A percentile compares a stretch with the other conserved stretches of the same genome.
phyloP scores from a whole-genome alignment of 2,329 filamentous ascomycete genomes.

The Spiromastix sp. region DNA sequence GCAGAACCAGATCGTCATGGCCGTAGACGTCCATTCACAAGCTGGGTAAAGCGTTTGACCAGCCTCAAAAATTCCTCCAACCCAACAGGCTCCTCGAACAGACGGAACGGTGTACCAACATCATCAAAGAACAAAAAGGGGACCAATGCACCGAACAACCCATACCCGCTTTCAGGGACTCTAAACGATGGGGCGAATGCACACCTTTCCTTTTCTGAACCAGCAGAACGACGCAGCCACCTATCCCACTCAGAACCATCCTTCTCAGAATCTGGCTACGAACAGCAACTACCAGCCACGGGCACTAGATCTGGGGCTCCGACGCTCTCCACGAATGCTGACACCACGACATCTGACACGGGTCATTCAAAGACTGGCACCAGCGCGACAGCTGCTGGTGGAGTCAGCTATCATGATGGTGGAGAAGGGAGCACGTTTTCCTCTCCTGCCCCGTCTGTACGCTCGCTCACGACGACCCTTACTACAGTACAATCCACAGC shows the following conservation, averaged over 20 bases:
- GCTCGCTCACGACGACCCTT: slow-evolving; percentile 54
- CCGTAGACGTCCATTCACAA: slow-evolving; percentile 77
- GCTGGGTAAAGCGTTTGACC: slow-evolving; percentile 88
- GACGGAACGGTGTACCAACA: slow-evolving; percentile 16
- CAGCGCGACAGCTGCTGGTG: slow-evolving; percentile 54
- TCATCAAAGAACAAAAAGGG: slow-evolving; percentile 46
- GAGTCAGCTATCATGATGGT: slow-evolving; percentile 53
- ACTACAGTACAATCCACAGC: slow-evolving; percentile 56
- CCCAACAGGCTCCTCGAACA: slow-evolving; percentile 31
- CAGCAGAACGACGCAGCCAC: slow-evolving; percentile 39
- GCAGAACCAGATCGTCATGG: slow-evolving; percentile 53
- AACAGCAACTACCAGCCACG: slow-evolving; percentile 31
- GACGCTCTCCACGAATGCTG: slow-evolving; percentile 74
- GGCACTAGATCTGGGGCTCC: slow-evolving; percentile 62
- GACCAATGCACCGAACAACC: slow-evolving; percentile 64
- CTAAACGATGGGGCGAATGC: slow-evolving; percentile 33
- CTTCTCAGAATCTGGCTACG: slow-evolving; percentile 50
- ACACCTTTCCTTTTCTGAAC: slow-evolving; percentile 42
- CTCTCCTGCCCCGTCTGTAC: slow-evolving; percentile 54
- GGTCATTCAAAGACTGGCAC: slow-evolving; percentile 77
- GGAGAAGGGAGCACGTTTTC: slow-evolving; percentile 59
- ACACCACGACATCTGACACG: slow-evolving; percentile 62
- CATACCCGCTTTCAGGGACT: slow-evolving; percentile 75
- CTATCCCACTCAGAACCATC: slow-evolving; percentile 52
- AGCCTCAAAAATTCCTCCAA: slow-evolving; percentile 68